Evolutionary conservation across 2,329 filamentous ascomycete species (phyloP).

Genomic region (Aspergillus sp.): DNA sequence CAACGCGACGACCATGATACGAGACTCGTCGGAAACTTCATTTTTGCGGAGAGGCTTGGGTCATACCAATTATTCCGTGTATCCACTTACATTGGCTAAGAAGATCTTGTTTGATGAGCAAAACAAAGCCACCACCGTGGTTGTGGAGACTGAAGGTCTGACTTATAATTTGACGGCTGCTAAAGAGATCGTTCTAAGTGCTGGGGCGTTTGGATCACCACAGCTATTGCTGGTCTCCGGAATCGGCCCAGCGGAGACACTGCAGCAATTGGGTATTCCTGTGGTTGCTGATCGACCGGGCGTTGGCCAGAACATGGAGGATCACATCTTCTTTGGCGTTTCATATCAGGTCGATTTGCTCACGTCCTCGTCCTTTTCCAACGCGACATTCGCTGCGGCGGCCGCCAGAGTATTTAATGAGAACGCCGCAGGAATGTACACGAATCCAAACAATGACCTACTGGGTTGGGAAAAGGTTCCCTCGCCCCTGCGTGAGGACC

Average conservation of each 20-base stretch:
- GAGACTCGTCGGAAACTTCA: not conserved
- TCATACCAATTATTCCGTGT: constrained; percentile 22
- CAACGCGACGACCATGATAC: constrained; percentile 12
- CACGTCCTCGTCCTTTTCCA: constrained; percentile 19
- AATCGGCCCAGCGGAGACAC: constrained; percentile 12
- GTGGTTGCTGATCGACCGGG: constrained; percentile 12
- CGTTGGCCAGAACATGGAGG: constrained; percentile 36
- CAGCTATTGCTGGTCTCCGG: constrained; percentile 13
- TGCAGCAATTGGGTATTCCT: constrained; percentile 10
- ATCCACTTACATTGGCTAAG: constrained; percentile 21
- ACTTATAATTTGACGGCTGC: constrained; percentile 8
- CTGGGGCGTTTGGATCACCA: constrained; percentile 7
- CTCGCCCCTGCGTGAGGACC: constrained; percentile 9
- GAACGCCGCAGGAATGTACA: constrained; percentile 17
- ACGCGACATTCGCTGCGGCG: constrained; percentile 13
- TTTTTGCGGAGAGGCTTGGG: constrained; percentile 7
- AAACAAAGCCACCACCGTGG: constrained; percentile 10
- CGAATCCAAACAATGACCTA: constrained; percentile 16
- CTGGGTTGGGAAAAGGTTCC: constrained; percentile 25
- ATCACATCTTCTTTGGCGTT: constrained; percentile 30
- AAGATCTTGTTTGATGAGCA: constrained; percentile 27
- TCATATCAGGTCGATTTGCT: constrained; percentile 28
- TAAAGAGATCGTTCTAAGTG: constrained; percentile 11
- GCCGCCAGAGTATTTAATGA: constrained; percentile 16
- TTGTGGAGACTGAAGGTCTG: not conserved